phyloP scores from a whole-genome alignment of 1,139 yeast species.

The Debaryomycetaceae sp. region DNA sequence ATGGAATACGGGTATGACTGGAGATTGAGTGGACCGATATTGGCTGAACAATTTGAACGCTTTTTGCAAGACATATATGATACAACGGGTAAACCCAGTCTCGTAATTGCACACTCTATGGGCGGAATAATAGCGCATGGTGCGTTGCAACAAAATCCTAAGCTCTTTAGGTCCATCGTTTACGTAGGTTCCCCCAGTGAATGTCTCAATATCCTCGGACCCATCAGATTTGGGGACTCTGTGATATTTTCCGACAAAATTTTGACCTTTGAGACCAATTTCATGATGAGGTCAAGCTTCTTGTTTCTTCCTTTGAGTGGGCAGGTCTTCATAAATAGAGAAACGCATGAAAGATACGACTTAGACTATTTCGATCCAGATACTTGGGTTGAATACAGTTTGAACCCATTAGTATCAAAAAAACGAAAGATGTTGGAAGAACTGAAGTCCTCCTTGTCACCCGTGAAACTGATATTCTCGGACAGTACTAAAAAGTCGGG shows the following conservation, averaged over 20 bases:
- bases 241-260: conserved; percentile 72
- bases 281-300: conserved; percentile 83
- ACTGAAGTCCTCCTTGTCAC: neutral
- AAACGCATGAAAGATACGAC: conserved; percentile 55
- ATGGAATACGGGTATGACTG: conserved; percentile 88
- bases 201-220: conserved; percentile 84
- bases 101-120: conserved; percentile 88
- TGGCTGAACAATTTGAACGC: conserved; percentile 46
- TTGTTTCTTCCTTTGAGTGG: conserved; percentile 75
- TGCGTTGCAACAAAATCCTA: conserved; percentile 65
- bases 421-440: conserved; percentile 20
- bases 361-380: conserved; percentile 78
- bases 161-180: conserved; percentile 64
- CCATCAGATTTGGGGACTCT: conserved; percentile 76
- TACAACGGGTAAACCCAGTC: conserved; percentile 49
- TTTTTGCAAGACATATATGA: conserved; percentile 42
- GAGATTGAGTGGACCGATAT: conserved; percentile 65
- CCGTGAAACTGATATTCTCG: neutral
- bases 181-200: conserved; percentile 84
- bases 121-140: conserved; percentile 86
- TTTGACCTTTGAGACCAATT: conserved; percentile 76
- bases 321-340: conserved; percentile 61
- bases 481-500: neutral
- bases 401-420: conserved; percentile 69
- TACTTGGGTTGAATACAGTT: conserved; percentile 71